Conservation (phyloP, 495 filamentous ascomycete genomes). For the Tuber umbilicatum region DNA sequence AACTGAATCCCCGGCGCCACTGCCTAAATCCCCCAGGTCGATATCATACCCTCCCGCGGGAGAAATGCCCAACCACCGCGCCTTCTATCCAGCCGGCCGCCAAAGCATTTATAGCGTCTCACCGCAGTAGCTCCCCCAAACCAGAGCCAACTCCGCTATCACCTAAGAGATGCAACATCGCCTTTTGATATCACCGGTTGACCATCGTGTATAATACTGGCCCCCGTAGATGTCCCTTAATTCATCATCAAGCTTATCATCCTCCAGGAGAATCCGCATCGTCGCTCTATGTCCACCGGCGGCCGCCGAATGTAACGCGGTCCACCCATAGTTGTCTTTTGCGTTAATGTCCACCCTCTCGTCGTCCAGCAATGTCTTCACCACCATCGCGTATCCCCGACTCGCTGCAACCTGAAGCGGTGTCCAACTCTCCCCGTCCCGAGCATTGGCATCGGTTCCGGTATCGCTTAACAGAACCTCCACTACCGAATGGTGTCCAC, state of each 20-base stretch:
- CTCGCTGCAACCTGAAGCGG: not conserved
- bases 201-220: not conserved
- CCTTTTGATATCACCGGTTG: not conserved
- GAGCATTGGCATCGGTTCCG: not conserved
- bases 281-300: not conserved
- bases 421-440: not conserved
- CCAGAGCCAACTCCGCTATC: slow-evolving; percentile 1
- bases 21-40: not conserved
- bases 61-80: not conserved
- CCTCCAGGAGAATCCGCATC: not conserved
- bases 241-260: not conserved
- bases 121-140: not conserved
- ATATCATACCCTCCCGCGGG: slow-evolving; percentile 1
- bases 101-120: not conserved
- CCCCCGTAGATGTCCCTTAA: not conserved
- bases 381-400: not conserved
- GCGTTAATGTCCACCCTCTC: slow-evolving; percentile 3
- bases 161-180: not conserved
- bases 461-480: not conserved
- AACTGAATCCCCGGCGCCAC: not conserved
- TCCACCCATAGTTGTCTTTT: not conserved
- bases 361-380: not conserved
- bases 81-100: not conserved
- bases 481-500: not conserved
- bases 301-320: not conserved